phyloP scores from a whole-genome alignment of 1,284 basidiomycete genomes.

The Microbotryum lychnidis-dioicae region DNA sequence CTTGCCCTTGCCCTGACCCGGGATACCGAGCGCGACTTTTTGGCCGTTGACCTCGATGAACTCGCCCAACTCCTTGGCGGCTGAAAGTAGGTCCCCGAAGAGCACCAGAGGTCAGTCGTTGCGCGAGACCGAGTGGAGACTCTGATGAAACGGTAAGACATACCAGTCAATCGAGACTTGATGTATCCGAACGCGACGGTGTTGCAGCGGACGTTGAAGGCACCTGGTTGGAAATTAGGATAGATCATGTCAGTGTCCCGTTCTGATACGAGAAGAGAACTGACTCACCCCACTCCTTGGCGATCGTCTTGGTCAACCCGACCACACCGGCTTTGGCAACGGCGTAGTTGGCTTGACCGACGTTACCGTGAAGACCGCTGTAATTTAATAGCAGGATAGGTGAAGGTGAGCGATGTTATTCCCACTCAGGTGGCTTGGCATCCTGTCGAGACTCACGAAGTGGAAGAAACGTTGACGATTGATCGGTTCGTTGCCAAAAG shows the following conservation, averaged over 20 bases:
- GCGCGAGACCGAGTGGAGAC: no score
- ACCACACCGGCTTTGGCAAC: slow-evolving; percentile 59
- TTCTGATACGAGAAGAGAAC: background rate
- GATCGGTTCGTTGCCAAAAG: slow-evolving; percentile 56
- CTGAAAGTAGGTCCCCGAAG: no score
- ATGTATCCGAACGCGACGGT: slow-evolving; percentile 69
- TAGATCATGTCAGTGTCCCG: no score
- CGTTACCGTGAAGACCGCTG: slow-evolving; percentile 68
- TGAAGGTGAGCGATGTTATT: no score
- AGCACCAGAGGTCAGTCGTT: no score
- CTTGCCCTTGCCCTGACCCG: slow-evolving; percentile 6
- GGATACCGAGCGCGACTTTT: slow-evolving; percentile 49
- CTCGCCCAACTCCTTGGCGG: slow-evolving; percentile 64
- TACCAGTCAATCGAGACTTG: slow-evolving; percentile 46
- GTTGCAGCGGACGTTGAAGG: slow-evolving; percentile 69
- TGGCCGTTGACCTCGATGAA: slow-evolving; percentile 72
- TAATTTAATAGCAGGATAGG: no score
- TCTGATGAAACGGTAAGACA: no score
- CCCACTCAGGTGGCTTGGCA: no score
- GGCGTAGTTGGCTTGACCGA: slow-evolving; percentile 67
- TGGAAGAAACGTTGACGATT: slow-evolving; percentile 62
- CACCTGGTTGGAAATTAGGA: background rate
- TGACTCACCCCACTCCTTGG: slow-evolving; percentile 70
- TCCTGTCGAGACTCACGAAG: slow-evolving; percentile 21
- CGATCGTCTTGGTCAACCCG: slow-evolving; percentile 61